Conservation (phyloP, 495 filamentous ascomycete species). For the Podospora tetraspora region DNA sequence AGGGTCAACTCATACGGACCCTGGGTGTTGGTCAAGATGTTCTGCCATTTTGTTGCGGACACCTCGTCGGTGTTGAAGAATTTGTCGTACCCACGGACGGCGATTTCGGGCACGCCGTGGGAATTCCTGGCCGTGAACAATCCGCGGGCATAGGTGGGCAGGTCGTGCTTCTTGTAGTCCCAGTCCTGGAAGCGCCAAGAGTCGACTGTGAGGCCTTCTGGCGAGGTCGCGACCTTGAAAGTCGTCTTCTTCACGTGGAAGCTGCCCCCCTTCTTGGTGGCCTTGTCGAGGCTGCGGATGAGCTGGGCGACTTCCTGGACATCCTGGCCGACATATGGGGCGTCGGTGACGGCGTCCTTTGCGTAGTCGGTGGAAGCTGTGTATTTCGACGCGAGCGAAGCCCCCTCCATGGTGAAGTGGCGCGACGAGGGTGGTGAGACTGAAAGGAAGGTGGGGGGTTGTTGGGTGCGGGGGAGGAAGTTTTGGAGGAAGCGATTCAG, state of each 20-base stretch:
- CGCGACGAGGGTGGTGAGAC: slow-evolving; percentile 13
- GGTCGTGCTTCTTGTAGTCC: slow-evolving; percentile 81
- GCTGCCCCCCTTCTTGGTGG: slow-evolving; percentile 45
- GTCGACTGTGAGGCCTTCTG: slow-evolving; percentile 59
- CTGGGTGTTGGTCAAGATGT: slow-evolving; percentile 68
- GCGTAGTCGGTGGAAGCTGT: slow-evolving; percentile 28
- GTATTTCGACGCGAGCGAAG: slow-evolving; percentile 20
- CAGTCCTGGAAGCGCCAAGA: slow-evolving; percentile 92
- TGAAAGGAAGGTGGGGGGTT: slow-evolving; percentile 4
- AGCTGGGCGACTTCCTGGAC: slow-evolving; percentile 55
- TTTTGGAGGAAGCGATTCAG: neutral
- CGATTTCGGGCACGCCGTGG: slow-evolving; percentile 67
- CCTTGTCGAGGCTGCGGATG: slow-evolving; percentile 52
- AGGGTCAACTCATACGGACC: slow-evolving; percentile 93
- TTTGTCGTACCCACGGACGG: slow-evolving; percentile 89
- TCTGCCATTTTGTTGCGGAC: slow-evolving; percentile 69
- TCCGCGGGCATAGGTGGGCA: slow-evolving; percentile 88
- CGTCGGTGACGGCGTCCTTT: slow-evolving; percentile 27
- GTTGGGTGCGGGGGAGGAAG: slow-evolving; percentile 13
- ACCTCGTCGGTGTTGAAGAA: slow-evolving; percentile 94
- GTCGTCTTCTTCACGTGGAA: slow-evolving; percentile 69
- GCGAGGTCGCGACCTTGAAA: slow-evolving; percentile 57
- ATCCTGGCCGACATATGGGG: slow-evolving; percentile 61
- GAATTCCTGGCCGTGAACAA: slow-evolving; percentile 73
- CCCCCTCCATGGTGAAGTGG: slow-evolving; percentile 21